Base-by-base conservation (phyloP, 257 asterid genomes). In the Salvia hispanica region DNA sequence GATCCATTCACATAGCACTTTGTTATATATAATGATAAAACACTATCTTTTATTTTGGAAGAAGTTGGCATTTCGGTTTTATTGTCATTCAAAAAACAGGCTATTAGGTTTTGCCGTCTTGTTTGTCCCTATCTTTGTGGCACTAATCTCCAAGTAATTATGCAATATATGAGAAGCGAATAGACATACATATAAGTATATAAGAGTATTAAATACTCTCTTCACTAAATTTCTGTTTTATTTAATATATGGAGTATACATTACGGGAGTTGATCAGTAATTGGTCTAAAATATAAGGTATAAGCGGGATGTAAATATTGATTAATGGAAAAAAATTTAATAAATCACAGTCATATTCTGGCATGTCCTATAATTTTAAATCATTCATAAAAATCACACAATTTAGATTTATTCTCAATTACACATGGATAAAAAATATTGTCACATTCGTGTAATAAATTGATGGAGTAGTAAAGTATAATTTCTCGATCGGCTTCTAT, bases 91-190 rank as follows among this genome's bases (percentile, higher is more conserved):
- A 3, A 59, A 46, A 6, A 13, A 21, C 39, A 59, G 12, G 13
- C 31, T 25, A 25, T 62, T 8, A 48, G 25, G 7, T 62, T 7
- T 45, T 52, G 12, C 57, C 34, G 33, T 11, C 25, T 44, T 25
- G 7, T 73, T 66, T 72, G 61, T 65, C 61, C 21, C 48, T 39
- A 57, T 50, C 44, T 53, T 42, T 47, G 7, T 70, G 21, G 21
- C 64, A 8, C 72, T 69, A 58, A 34, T 69, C 18, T 43, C 37
- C 21, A 50, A 65, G 37, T 15, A 45, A 14, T 51, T 50, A 50
- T 64, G 69, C 39, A 47, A 39, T 39, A 39, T 39, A 6, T 50
- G 31, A 14, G 28, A 50, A 14, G 4, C 31, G 2, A 50, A 50
- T 5, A 6, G 2, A 39, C 43, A 39, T 6, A 34, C 39, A 34